Conservation (phyloP, 2,329 filamentous ascomycete species). For the Trichoderma oligosporum region DNA sequence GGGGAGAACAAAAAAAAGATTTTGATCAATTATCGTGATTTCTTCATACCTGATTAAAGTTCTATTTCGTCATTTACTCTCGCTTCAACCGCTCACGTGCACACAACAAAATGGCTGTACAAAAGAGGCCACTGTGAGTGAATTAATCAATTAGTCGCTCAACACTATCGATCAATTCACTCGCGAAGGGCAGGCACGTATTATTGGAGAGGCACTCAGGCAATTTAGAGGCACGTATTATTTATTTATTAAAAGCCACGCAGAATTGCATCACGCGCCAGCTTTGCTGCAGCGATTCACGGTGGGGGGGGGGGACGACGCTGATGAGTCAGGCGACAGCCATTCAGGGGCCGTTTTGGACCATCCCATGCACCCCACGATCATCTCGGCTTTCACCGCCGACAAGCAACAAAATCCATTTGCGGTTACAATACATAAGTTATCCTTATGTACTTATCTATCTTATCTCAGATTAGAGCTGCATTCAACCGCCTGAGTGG, state of each 20-base stretch:
- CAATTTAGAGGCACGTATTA: too few species aligned
- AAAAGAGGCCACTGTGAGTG: neutral
- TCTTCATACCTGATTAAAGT: too few species aligned
- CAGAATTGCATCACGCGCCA: constrained; percentile 20
- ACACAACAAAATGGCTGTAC: neutral
- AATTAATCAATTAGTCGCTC: neutral
- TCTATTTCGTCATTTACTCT: too few species aligned
- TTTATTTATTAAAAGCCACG: too few species aligned
- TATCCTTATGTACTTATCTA: neutral
- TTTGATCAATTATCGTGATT: neutral
- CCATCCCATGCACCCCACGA: constrained; percentile 17
- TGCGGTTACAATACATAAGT: neutral
- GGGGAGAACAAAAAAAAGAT: too few species aligned
- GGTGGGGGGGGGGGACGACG: neutral
- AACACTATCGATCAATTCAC: neutral
- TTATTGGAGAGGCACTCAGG: too few species aligned
- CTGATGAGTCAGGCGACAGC: constrained; percentile 19
- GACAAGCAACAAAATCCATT: neutral
- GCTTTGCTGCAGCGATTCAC: constrained; percentile 11
- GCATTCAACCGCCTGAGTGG: neutral
- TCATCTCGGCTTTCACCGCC: constrained; percentile 15
- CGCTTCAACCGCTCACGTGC: neutral
- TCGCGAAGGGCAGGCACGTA: constrained; percentile 4
- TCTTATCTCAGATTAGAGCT: neutral
- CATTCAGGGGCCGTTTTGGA: constrained; percentile 11